Base-by-base conservation (phyloP, 106 monocot genomes). In the Cymbidium sinense region DNA sequence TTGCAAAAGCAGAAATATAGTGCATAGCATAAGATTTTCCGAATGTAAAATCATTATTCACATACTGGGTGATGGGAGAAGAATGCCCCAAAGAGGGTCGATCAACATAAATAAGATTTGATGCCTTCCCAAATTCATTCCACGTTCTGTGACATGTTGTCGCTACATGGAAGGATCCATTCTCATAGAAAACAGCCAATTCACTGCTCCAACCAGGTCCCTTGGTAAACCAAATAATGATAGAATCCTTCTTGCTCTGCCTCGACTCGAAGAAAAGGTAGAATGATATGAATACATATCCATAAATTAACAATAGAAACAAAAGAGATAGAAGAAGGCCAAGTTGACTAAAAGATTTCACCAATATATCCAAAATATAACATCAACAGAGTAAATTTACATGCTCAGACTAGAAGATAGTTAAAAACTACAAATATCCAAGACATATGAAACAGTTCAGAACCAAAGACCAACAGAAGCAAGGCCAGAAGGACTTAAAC, bases 201-300 rank as follows among this genome's bases (percentile, higher is more conserved):
- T 91, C 91, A 81, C 91, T 89, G 51, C n/a, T n/a, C n/a, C n/a
- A n/a, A n/a, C n/a, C n/a, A n/a, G 95, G 95, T 5, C 95, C 95
- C 77, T 91, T 91, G 0, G 95, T 91, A 71, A 95, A 44, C 95
- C 95, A 95, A 36, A 95, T 91, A 43, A 95, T 91, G 31, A 95
- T 87, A 2, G 95, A 91, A 78, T 91, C 95, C 18, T 80, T 55
- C 73, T 85, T 91, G 65, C 83, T 89, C 2, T 78, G 78, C 82
- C 94, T 91, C 41, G 94, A 94, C 64, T 94, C 91, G 18, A 94
- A 94, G 84, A 94, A 94, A 18, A 91, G 81, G 81, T n/a, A n/a
- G n/a, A n/a, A n/a, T n/a, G n/a, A n/a, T n/a, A n/a, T n/a, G n/a
- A n/a, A n/a, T n/a, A n/a, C n/a, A n/a, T n/a, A n/a, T n/a, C n/a